Base-by-base conservation (phyloP, 306 rosid species). In the Herpetospermum pedunculosum region DNA sequence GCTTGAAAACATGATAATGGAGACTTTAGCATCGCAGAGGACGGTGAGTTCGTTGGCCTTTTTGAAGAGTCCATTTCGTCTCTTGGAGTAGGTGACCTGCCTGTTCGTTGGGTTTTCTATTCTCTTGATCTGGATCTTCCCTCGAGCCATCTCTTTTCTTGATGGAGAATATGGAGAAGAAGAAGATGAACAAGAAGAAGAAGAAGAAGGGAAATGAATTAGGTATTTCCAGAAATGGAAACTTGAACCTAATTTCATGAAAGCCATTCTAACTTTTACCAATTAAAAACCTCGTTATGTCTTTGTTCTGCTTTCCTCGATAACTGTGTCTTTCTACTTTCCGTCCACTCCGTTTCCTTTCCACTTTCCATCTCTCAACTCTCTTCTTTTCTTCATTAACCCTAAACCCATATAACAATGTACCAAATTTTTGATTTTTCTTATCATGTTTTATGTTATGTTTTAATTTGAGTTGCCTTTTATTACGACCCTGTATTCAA, bases 51-150 rank as follows among this genome's bases (percentile, higher is more conserved):
- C 98, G 25, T 86, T 77, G 11, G 98, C 98, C 82, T 93, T 93
- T 83, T 93, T 93, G 88, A 89, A 84, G 60, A 93, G 88, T 0
- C 97, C 96, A 52, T 85, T 93, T 55, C 97, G 81, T 58, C 98
- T 72, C 83, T 89, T 93, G 0, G 98, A 91, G 82, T 82, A 93
- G 10, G 98, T 91, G 0, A 93, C 96, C 75, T 93, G 98, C 44
- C 97, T 77, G 75, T 85, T 93, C 0, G 92, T 87, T 1, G 85
- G 65, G 85, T 89, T 93, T 86, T 91, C 96, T 32, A 93, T 91
- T 80, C 90, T 82, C 92, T 82, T 86, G 97, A 93, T 91, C 96
- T 89, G 92, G 79, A 93, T 93, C 96, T 93, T 93, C 25, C 98
- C 98, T 7, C 97, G 83, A 73, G 92, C 95, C 97, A 93, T 92